Evolutionary conservation across 2,329 filamentous ascomycete species (phyloP).

Genomic region (Fusarium udum): DNA sequence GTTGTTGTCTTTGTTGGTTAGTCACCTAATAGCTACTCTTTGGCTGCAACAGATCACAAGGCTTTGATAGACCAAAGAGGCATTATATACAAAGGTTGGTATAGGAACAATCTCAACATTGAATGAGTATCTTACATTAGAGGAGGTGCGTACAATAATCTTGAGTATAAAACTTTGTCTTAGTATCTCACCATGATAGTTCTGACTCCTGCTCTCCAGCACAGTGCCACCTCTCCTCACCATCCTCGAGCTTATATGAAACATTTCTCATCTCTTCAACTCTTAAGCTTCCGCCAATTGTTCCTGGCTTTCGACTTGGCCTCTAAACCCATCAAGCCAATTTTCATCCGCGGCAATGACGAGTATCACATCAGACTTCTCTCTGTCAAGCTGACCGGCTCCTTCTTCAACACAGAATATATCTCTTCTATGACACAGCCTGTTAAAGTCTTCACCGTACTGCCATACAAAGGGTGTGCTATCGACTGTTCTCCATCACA

Average conservation of each 20-base stretch:
- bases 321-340: not conserved
- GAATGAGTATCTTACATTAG: fast-evolving
- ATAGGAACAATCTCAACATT: not conserved
- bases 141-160: too few relatives aligned
- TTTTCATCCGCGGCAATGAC: not conserved
- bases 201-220: not conserved
- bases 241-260: not conserved
- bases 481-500: too few relatives aligned
- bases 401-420: not conserved
- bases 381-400: not conserved
- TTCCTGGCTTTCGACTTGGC: not conserved
- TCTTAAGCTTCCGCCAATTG: fast-evolving
- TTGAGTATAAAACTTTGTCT: not conserved
- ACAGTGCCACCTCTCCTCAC: not conserved
- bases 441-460: not conserved
- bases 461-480: not conserved
- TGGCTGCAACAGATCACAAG: not conserved
- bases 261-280: not conserved
- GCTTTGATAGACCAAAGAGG: not conserved
- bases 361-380: not conserved
- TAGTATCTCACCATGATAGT: not conserved
- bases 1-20: not conserved
- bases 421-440: not conserved
- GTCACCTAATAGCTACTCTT: not conserved
- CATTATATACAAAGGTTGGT: not conserved